These are phyloP conservation scores for Verticillium longisporum DNA, from an alignment of 2,329 filamentous ascomycete species.

Conservation along the genomic window DNA sequence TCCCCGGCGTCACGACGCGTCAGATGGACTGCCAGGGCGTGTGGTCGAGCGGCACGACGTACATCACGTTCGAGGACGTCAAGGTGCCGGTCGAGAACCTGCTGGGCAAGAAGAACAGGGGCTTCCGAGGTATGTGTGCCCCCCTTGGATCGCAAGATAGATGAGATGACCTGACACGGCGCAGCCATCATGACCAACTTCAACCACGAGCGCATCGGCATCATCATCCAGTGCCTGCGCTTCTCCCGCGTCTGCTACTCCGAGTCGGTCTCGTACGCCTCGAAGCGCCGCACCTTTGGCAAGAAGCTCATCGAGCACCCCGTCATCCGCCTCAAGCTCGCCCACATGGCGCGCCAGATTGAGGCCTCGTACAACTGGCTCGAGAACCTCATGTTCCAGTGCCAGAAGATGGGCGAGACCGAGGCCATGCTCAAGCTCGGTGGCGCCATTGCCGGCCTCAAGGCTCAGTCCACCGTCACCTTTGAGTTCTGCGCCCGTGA, in stretches of 20 bases:
- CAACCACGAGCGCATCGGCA: constrained; percentile 98
- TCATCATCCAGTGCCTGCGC: constrained; percentile 94
- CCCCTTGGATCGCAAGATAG: not conserved
- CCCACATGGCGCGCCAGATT: constrained; percentile 96
- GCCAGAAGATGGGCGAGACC: constrained; percentile 84
- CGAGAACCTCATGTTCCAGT: constrained; percentile 91
- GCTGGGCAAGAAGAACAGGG: constrained; percentile 95
- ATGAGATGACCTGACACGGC: constrained; percentile 8
- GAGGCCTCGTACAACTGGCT: constrained; percentile 97
- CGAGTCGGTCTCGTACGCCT: constrained; percentile 91
- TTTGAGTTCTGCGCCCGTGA: constrained; percentile 98
- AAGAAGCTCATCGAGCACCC: constrained; percentile 95
- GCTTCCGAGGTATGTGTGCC: constrained; percentile 65
- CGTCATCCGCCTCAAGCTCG: constrained; percentile 95
- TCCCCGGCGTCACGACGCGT: constrained; percentile 82
- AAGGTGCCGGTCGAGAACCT: constrained; percentile 99
- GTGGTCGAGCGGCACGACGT: constrained; percentile 91
- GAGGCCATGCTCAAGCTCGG: constrained; percentile 95
- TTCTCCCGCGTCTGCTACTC: constrained; percentile 97
- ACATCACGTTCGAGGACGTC: constrained; percentile 97
- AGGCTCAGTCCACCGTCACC: constrained; percentile 87
- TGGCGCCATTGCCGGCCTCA: constrained; percentile 86
- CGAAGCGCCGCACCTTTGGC: constrained; percentile 95
- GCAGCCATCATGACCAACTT: constrained; percentile 98
- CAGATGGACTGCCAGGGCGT: constrained; percentile 99